Conservation (phyloP, 192 early-diverging fungal species). For the Gaertneriomyces sp. region DNA sequence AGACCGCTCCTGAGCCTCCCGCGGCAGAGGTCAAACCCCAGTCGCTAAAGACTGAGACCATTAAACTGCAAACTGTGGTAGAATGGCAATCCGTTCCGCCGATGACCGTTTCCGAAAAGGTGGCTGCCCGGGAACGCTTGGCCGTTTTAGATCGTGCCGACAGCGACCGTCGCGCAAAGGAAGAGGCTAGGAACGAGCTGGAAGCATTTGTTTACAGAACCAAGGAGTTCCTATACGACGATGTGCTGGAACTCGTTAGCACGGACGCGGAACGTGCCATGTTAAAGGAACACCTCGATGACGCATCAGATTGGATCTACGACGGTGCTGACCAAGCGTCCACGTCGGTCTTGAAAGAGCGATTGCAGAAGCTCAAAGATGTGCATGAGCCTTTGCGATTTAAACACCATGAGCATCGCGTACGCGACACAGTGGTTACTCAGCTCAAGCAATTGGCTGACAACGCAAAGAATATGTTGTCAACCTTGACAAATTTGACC, state of each 20-base stretch:
- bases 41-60: constrained; percentile 49
- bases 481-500: neutral
- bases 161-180: constrained; percentile 59
- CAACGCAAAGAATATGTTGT: neutral
- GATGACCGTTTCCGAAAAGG: constrained; percentile 38
- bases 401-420: constrained; percentile 48
- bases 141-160: constrained; percentile 73
- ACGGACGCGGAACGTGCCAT: constrained; percentile 68
- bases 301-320: constrained; percentile 81
- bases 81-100: constrained; percentile 54
- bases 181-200: constrained; percentile 82
- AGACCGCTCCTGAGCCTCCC: constrained; percentile 16
- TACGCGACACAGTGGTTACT: constrained; percentile 48
- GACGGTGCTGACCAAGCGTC: constrained; percentile 68
- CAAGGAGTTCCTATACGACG: constrained; percentile 78
- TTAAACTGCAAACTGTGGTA: constrained; percentile 58
- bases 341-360: constrained; percentile 37
- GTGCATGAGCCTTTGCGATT: constrained; percentile 42
- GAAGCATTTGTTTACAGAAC: constrained; percentile 87
- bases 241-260: constrained; percentile 62
- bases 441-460: neutral
- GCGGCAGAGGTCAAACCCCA: constrained; percentile 5
- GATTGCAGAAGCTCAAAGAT: constrained; percentile 40
- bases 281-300: constrained; percentile 54
- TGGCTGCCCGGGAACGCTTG: constrained; percentile 43